Base-by-base conservation (phyloP, 768 basidiomycete species). In the Naematelia encephala region DNA sequence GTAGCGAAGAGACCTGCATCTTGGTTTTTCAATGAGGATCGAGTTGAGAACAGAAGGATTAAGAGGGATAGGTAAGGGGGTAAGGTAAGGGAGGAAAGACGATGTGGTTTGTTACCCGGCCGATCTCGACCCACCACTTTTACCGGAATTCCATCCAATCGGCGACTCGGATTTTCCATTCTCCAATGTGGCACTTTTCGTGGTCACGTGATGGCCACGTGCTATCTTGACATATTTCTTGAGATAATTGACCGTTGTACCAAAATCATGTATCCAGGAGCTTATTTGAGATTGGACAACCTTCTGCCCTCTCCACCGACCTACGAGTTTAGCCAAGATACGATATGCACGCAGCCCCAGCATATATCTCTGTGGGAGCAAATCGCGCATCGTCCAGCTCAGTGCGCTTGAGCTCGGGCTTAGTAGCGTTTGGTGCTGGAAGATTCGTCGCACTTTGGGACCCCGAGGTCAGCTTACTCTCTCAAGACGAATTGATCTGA, bases 401-500 rank as follows among this genome's bases (percentile, higher is more conserved):
- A 4, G 76, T 66, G 10, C 63, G 59, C 19, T 59, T 68, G 4
- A 28, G 54, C 0, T 69, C 72, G 30, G 78, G 78, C 13, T 73
- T 84, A 3, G 74, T 86, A n/a, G 84, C 82, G 0, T 87, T 84
- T 59, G 87, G 83, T 13, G 79, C 85, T 0, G 81, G 82, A 4
- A 82, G 80, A 47, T 76, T 83, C 14, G 71, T 88, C 2, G 83
- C 85, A 0, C 73, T 87, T 3, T 88, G 87, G 87, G 66, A 85
- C 50, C 67, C 82, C 2, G 75, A 79, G 52, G 85, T 84, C 51
- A 67, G 82, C 74, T 47, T 23, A 16, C 27, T 11, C 26, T 50
- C 42, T 8, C 28, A 45, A 63, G 43, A 22, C 19, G 30, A 19
- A 23, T 29, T 52, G 27, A 47, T 61, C 22, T 63, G 28, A 28